These are phyloP conservation scores for Podaxis sp. DNA, from an alignment of 768 basidiomycete genomes.

Conservation along the genomic window DNA sequence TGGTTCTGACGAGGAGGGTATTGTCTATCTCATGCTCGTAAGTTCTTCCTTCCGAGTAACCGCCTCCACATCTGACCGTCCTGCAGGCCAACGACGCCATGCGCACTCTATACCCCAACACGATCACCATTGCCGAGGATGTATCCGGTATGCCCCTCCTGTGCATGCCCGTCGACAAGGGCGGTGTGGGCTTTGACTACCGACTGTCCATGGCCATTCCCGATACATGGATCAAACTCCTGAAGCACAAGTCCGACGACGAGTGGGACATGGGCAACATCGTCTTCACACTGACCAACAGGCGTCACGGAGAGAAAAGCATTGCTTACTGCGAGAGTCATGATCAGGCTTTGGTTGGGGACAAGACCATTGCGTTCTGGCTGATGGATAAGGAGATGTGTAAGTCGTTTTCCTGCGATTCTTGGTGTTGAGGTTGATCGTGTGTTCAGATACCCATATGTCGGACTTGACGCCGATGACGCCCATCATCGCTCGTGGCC, in stretches of 20 bases:
- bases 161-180: conserved; percentile 71
- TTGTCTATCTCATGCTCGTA: conserved; percentile 97
- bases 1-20: conserved; percentile 80
- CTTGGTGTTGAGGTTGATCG: background rate
- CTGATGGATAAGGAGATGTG: conserved; percentile 99
- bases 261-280: conserved; percentile 89
- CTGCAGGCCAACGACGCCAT: conserved; percentile 87
- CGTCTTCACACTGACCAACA: conserved; percentile 85
- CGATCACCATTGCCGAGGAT: conserved; percentile 95
- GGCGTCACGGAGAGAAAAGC: conserved; percentile 87
- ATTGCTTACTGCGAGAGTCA: conserved; percentile 95
- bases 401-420: conserved; percentile 39
- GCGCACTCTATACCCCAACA: conserved; percentile 74
- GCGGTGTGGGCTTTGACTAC: conserved; percentile 97
- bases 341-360: conserved; percentile 97
- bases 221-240: conserved; percentile 99
- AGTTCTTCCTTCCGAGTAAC: conserved; percentile 29
- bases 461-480: conserved; percentile 84
- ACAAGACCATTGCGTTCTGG: conserved; percentile 99
- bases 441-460: conserved; percentile 82
- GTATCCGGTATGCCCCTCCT: conserved; percentile 99
- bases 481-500: conserved; percentile 80
- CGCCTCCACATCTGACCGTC: conserved; percentile 13
- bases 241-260: conserved; percentile 88
- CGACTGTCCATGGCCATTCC: conserved; percentile 98